Percentiles rank a stretch among this genome's conserved stretches.
These are phyloP conservation scores for Russula vinacea DNA, from an alignment of 768 basidiomycete genomes.

Conservation along the genomic window DNA sequence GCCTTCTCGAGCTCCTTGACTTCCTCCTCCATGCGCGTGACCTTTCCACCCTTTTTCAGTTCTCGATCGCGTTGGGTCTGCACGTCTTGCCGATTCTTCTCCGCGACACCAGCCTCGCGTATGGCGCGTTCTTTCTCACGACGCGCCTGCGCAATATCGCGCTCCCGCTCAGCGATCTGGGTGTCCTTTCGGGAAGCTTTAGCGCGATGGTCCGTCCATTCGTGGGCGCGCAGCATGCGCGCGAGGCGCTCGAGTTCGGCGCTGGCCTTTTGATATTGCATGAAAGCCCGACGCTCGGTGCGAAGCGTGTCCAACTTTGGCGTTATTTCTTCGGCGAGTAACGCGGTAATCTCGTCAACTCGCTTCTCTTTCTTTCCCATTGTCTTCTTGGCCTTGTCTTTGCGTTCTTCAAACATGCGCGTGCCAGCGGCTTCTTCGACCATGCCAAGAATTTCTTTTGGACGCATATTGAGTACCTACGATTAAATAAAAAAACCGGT, in stretches of 20 bases:
- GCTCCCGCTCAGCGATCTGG: conserved; percentile 51
- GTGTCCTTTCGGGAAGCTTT: conserved; percentile 53
- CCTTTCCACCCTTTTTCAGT: conserved; percentile 87
- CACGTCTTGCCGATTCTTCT: conserved; percentile 64
- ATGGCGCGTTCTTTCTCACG: conserved; percentile 49
- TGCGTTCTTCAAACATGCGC: conserved; percentile 98
- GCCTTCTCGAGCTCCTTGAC: conserved; percentile 75
- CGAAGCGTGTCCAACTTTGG: conserved; percentile 92
- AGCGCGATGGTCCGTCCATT: conserved; percentile 68
- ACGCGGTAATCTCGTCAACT: conserved; percentile 79
- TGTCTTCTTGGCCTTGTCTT: conserved; percentile 93
- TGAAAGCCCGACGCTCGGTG: conserved; percentile 80
- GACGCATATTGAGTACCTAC: conserved; percentile 94
- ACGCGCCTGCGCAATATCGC: conserved; percentile 47
- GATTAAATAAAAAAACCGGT: background rate
- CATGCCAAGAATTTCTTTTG: conserved; percentile 96
- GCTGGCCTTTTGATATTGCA: conserved; percentile 86
- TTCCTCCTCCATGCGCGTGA: conserved; percentile 79
- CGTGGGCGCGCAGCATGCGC: conserved; percentile 79
- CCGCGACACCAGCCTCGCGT: conserved; percentile 59
- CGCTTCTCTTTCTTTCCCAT: conserved; percentile 98
- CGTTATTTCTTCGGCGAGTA: conserved; percentile 85
- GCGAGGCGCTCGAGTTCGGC: conserved; percentile 84
- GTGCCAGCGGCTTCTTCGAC: conserved; percentile 98
- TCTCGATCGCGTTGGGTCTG: conserved; percentile 79